Percentiles rank a stretch among this genome's conserved stretches.
These are phyloP conservation scores for Lantana camara DNA, from an alignment of 257 asterid genomes.

Conservation along the genomic window DNA sequence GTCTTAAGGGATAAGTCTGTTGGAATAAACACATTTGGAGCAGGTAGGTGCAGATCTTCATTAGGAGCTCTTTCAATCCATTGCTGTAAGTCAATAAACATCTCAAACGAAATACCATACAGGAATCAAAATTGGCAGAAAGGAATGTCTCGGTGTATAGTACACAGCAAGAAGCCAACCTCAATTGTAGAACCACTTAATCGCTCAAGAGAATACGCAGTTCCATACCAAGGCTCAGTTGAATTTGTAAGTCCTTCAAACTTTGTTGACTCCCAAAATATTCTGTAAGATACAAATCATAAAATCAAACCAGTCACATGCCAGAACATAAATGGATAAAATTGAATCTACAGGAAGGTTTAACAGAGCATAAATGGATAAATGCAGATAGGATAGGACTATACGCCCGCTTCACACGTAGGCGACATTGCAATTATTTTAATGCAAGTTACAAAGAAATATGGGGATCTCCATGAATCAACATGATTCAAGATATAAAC, in stretches of 20 bases:
- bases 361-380: slow-evolving; percentile 11
- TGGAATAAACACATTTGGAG: slow-evolving; percentile 82
- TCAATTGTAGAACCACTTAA: slow-evolving; percentile 61
- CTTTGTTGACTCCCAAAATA: slow-evolving; percentile 93
- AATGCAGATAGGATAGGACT: slow-evolving; percentile 12
- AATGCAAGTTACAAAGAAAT: slow-evolving; percentile 8
- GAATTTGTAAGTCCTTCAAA: slow-evolving; percentile 69
- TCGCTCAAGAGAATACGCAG: slow-evolving; percentile 71
- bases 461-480: no score
- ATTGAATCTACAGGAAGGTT: no score
- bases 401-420: slow-evolving; percentile 7
- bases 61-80: slow-evolving; percentile 71
- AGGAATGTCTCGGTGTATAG: slow-evolving; percentile 19
- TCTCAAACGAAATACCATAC: slow-evolving; percentile 18
- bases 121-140: slow-evolving; percentile 15
- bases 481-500: slow-evolving; percentile 11
- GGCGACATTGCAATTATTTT: slow-evolving; percentile 10
- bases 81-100: slow-evolving; percentile 51
- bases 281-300: slow-evolving; percentile 49
- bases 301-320: slow-evolving; percentile 22
- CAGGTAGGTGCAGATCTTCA: slow-evolving; percentile 76
- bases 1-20: slow-evolving; percentile 82
- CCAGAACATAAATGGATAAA: slow-evolving; percentile 10
- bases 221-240: slow-evolving; percentile 97
- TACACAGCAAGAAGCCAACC: slow-evolving; percentile 53